phyloP scores from a whole-genome alignment of 108 stramenopile species.

The Schizochytrium sp. region DNA sequence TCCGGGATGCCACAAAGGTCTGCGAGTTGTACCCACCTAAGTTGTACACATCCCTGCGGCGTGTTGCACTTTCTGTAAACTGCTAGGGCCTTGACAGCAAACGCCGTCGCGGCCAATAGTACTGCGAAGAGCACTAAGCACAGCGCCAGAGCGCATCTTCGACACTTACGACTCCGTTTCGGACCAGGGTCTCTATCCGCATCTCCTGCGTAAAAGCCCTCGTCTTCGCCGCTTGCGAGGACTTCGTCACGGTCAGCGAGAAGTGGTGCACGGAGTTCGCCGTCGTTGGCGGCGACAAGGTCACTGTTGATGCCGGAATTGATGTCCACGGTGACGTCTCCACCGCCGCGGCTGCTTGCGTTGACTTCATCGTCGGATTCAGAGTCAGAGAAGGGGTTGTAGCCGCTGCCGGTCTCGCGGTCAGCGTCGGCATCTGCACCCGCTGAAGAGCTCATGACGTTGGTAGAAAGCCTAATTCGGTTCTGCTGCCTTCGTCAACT shows the following conservation, averaged over 20 bases:
- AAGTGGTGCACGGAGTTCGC: neutral
- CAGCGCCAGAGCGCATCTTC: neutral
- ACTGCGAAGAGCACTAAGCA: neutral
- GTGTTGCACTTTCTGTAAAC: no score
- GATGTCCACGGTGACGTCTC: neutral
- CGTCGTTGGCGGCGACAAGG: neutral
- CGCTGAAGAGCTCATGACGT: no score
- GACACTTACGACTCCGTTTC: neutral
- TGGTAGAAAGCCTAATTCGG: no score
- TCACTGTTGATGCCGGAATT: neutral
- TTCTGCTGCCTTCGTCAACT: no score
- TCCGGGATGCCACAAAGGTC: no score
- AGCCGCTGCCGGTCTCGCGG: neutral
- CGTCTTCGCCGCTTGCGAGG: neutral
- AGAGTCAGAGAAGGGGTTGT: constrained; percentile 33
- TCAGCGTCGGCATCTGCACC: no score
- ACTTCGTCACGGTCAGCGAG: neutral
- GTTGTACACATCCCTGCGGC: no score
- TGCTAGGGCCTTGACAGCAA: no score
- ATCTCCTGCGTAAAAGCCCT: neutral
- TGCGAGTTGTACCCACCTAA: no score
- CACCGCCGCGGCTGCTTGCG: neutral
- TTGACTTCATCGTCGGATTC: neutral
- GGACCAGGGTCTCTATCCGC: neutral
- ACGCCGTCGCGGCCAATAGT: no score